A percentile compares a stretch with the other conserved stretches of the same genome.
Conservation (phyloP, 805 yeast species). For the Wickerhamiella shivajii region DNA sequence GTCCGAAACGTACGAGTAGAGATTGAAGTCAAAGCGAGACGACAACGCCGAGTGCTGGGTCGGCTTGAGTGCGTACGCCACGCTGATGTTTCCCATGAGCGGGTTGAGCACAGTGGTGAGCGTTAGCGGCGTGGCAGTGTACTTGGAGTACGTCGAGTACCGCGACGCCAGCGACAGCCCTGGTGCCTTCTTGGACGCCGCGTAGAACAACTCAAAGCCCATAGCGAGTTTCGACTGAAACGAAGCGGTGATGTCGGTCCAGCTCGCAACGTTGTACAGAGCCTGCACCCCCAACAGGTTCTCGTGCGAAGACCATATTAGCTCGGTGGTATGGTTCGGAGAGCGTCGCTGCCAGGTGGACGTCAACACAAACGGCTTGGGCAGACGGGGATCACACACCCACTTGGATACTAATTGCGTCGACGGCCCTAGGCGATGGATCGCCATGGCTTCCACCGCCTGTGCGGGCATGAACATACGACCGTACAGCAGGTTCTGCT, state of each 20-base stretch:
- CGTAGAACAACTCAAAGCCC: slow-evolving; percentile 86
- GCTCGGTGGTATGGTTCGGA: slow-evolving; percentile 51
- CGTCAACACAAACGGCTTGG: slow-evolving; percentile 35
- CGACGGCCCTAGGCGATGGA: slow-evolving; percentile 25
- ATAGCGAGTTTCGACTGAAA: slow-evolving; percentile 43
- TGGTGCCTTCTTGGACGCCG: slow-evolving; percentile 69
- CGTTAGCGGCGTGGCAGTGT: slow-evolving; percentile 80
- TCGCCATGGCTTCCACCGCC: slow-evolving; percentile 67
- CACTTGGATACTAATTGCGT: slow-evolving; percentile 62
- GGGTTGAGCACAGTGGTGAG: slow-evolving; percentile 83
- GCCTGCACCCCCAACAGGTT: slow-evolving; percentile 68
- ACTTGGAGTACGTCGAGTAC: slow-evolving; percentile 71
- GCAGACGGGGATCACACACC: slow-evolving; percentile 48
- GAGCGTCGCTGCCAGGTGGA: slow-evolving; percentile 10
- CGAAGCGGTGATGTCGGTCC: slow-evolving; percentile 13
- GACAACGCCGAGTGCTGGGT: slow-evolving; percentile 56
- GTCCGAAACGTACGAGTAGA: slow-evolving; percentile 81
- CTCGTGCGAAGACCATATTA: slow-evolving; percentile 71
- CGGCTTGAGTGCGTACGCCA: slow-evolving; percentile 77
- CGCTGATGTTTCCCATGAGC: slow-evolving; percentile 71
- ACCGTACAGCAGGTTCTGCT: slow-evolving; percentile 52
- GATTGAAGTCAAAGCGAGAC: slow-evolving; percentile 75
- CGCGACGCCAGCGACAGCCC: slow-evolving; percentile 76
- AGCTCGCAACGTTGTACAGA: slow-evolving; percentile 46
- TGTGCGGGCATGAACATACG: slow-evolving; percentile 79